Evolutionary conservation across 108 stramenopile species (phyloP).

Genomic region (Discostella pseudostelligera): DNA sequence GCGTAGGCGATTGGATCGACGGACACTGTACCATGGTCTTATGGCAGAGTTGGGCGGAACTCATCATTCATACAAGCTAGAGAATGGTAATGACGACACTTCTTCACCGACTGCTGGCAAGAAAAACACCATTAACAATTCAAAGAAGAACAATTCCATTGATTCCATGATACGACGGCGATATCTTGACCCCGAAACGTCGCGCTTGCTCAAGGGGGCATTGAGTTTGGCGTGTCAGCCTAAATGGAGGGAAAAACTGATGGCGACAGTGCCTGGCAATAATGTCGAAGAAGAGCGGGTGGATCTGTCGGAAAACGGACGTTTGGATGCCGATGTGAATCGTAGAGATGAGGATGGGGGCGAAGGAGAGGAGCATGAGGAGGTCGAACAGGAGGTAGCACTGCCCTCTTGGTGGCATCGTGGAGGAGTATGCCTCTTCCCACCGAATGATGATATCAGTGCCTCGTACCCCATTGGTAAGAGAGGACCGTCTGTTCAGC

Average conservation of each 20-base stretch:
- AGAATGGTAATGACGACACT: neutral
- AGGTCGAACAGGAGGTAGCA: slow-evolving; percentile 12
- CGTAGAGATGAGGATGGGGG: slow-evolving; percentile 1
- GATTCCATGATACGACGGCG: slow-evolving; percentile 50
- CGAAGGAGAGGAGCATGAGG: slow-evolving; percentile 1
- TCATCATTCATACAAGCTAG: slow-evolving; percentile 12
- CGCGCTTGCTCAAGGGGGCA: slow-evolving; percentile 66
- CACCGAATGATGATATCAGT: slow-evolving; percentile 21
- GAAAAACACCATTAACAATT: neutral
- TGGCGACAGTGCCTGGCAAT: neutral
- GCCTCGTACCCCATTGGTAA: neutral
- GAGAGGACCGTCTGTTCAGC: neutral
- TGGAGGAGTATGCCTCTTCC: slow-evolving; percentile 45
- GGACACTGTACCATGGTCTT: slow-evolving; percentile 73
- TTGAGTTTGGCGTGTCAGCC: slow-evolving; percentile 81
- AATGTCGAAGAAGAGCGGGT: slow-evolving; percentile 5
- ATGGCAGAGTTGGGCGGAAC: slow-evolving; percentile 65
- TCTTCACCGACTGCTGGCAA: neutral
- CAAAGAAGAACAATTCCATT: slow-evolving; percentile 27
- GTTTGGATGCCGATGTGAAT: neutral
- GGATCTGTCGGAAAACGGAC: slow-evolving; percentile 12
- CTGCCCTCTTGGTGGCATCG: slow-evolving; percentile 32
- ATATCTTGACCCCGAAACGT: slow-evolving; percentile 50
- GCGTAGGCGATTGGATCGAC: slow-evolving; percentile 67
- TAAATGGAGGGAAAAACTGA: slow-evolving; percentile 60